phyloP scores from a whole-genome alignment of 2,329 filamentous ascomycete genomes.

The Trichophyton verrucosum region DNA sequence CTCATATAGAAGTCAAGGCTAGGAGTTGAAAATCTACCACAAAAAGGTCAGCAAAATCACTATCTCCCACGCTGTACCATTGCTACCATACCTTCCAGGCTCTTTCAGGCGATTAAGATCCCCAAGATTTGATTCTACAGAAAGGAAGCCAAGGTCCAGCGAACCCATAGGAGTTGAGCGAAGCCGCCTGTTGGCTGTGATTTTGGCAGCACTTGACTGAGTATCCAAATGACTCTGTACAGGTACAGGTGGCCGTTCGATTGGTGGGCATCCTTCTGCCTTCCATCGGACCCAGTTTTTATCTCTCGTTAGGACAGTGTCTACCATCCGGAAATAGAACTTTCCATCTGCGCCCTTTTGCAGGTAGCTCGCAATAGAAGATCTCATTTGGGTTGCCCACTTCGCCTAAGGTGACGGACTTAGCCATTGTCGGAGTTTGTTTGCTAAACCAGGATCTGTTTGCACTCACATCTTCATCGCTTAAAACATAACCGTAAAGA shows the following conservation, averaged over 20 bases:
- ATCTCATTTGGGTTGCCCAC: constrained; percentile 73
- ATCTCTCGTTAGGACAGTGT: constrained; percentile 86
- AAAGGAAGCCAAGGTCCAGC: constrained; percentile 65
- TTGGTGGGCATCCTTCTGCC: constrained; percentile 78
- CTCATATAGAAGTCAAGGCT: constrained; percentile 57
- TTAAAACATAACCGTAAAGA: constrained; percentile 65
- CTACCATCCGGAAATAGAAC: constrained; percentile 92
- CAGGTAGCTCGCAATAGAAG: constrained; percentile 68
- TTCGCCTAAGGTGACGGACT: constrained; percentile 46
- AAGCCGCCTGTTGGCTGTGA: constrained; percentile 58
- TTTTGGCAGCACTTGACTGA: constrained; percentile 51
- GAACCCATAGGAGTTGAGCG: constrained; percentile 58
- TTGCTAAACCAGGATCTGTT: background rate
- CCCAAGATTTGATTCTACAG: constrained; percentile 48
- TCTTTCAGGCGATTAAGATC: constrained; percentile 60
- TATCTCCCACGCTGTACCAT: background rate
- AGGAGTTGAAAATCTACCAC: constrained; percentile 53
- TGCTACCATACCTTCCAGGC: constrained; percentile 35
- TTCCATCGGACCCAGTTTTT: constrained; percentile 99
- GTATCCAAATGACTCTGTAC: constrained; percentile 57
- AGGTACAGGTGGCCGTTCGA: constrained; percentile 62
- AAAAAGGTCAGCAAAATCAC: constrained; percentile 11
- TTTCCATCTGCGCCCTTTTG: constrained; percentile 69
- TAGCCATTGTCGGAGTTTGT: constrained; percentile 12
- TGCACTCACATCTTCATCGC: constrained; percentile 62